These are phyloP conservation scores for Penicillium griseofulvum DNA, from an alignment of 2,329 filamentous ascomycete genomes.

Conservation along the genomic window DNA sequence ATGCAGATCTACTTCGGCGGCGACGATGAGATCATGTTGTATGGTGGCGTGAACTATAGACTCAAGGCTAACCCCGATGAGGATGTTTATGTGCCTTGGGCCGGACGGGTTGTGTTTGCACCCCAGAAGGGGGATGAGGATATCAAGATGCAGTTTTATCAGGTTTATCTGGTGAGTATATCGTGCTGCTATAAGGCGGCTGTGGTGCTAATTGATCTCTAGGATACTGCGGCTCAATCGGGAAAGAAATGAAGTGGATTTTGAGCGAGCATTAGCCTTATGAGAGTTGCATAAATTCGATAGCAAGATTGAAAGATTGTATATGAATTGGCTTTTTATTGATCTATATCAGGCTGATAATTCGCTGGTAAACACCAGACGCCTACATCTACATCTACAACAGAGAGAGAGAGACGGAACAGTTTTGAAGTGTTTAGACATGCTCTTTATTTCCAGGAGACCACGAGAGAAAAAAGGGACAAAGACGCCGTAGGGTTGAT, in stretches of 20 bases:
- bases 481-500: conserved; percentile 26
- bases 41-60: conserved; percentile 36
- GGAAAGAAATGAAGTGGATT: conserved; percentile 30
- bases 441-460: conserved; percentile 34
- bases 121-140: conserved; percentile 18
- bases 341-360: not conserved
- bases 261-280: not conserved
- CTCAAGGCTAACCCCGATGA: conserved; percentile 29
- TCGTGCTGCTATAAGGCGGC: not conserved
- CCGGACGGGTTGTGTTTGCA: conserved; percentile 37
- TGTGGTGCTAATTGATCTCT: conserved; percentile 10
- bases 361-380: not conserved
- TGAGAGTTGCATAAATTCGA: not conserved
- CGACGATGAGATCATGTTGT: conserved; percentile 38
- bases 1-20: conserved; percentile 33
- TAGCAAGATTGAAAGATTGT: not conserved
- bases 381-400: conserved; percentile 7
- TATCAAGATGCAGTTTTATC: conserved; percentile 41
- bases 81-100: conserved; percentile 40
- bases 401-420: conserved; percentile 13
- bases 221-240: conserved; percentile 36
- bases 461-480: conserved; percentile 28
- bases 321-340: not conserved
- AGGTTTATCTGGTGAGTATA: conserved; percentile 40
- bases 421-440: conserved; percentile 28